Base-by-base conservation (phyloP, 2,329 filamentous ascomycete genomes). In the Trichoderma hamatum region DNA sequence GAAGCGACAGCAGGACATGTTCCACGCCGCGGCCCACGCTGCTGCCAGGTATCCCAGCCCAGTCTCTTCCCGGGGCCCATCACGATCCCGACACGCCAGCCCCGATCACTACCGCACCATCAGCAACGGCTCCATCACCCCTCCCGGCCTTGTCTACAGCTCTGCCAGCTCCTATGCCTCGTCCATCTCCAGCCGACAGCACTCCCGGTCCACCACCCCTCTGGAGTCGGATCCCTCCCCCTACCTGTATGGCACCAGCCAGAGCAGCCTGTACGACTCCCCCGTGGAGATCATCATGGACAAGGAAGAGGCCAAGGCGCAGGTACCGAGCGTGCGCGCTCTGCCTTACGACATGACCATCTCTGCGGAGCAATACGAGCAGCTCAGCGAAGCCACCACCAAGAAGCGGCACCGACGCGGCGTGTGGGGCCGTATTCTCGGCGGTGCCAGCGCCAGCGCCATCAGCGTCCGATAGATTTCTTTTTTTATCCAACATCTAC, bases 261-360 rank as follows among this genome's bases (percentile, higher is more conserved):
- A 77, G 72, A 74, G 79, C 70, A 84, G 82, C 72, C 76, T 85
- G 5, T 84, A 84, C 74, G 83, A 84, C 70, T 84, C 84, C 52
- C 84, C 84, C 0, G 79, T 85, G 36, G 80, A 85, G 74, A 77
- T 85, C 59, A 76, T 83, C 56, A 73, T 82, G 66, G 79, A 81
- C 52, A 79, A 74, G 78, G 72, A 82, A 69, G 77, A 79, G 61
- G 76, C 79, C 71, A 82, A 81, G 74, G 74, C 74, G 34, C 73
- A 71, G 51, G 74, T 76, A 21, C 74, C 77, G 26, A 74, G 74
- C 72, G 73, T 73, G 26, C 75, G 77, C 65, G 77, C 84, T 71
- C 82, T 88, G 5, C 84, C 86, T 6, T 88, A 87, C 76, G 86
- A 88, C 78, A 85, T 87, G 72, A 82, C 82, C 78, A 85, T 87